These are phyloP conservation scores for Carex arenaria DNA, from an alignment of 202 grass and related monocot genomes.

Conservation along the genomic window DNA sequence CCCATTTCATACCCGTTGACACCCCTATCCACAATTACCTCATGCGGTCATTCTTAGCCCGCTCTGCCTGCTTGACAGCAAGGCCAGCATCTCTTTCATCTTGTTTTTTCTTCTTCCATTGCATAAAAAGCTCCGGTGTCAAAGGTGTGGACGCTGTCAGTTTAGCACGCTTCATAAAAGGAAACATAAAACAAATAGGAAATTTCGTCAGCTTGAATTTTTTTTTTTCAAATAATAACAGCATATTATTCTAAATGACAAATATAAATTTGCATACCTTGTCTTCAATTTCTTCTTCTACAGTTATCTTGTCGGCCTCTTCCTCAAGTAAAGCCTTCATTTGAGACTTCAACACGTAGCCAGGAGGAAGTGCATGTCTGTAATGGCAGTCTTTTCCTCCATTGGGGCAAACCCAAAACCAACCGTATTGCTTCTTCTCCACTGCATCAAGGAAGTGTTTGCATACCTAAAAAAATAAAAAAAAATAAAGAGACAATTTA, in stretches of 20 bases:
- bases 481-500: constrained; percentile 15
- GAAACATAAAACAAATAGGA: constrained; percentile 11
- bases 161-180: constrained; percentile 61
- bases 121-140: constrained; percentile 78
- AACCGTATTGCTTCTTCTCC: constrained; percentile 99
- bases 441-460: constrained; percentile 96
- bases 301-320: constrained; percentile 77
- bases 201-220: neutral
- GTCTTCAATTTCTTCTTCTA: constrained; percentile 99
- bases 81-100: constrained; percentile 84
- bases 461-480: constrained; percentile 51
- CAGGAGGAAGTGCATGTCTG: constrained; percentile 79
- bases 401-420: constrained; percentile 99
- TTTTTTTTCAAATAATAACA: neutral
- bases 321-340: constrained; percentile 99
- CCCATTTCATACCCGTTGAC: no score
- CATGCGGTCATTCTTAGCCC: constrained; percentile 99
- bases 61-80: constrained; percentile 67
- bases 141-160: constrained; percentile 59
- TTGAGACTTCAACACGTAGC: constrained; percentile 94
- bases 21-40: constrained; percentile 39
- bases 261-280: constrained; percentile 39
- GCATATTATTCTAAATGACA: neutral
- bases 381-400: constrained; percentile 95
- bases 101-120: constrained; percentile 91